Conservation (phyloP, 768 basidiomycete genomes). For the Amanita fuliginea region DNA sequence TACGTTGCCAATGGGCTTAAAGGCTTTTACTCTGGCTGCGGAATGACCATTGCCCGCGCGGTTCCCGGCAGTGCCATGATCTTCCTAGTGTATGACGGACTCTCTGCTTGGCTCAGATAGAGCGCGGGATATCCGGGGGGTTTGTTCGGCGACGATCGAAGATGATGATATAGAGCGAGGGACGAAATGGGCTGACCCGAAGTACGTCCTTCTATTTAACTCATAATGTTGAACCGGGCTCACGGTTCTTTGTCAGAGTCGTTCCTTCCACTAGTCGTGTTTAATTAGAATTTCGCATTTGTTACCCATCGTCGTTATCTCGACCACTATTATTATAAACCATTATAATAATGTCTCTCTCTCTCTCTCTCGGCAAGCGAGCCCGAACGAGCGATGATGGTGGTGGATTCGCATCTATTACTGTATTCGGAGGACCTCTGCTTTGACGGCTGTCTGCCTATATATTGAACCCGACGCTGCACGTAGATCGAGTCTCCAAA, state of each 20-base stretch:
- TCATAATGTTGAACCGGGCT: background rate
- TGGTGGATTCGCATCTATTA: background rate
- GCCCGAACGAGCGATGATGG: background rate
- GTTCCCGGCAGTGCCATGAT: constrained; percentile 89
- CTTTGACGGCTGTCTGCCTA: background rate
- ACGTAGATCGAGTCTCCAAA: no score
- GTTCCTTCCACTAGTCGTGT: background rate
- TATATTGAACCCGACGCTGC: background rate
- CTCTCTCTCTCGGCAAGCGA: background rate
- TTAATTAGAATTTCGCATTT: background rate
- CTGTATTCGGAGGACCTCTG: background rate
- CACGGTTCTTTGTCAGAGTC: background rate
- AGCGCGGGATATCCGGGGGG: background rate
- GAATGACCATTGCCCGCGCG: constrained; percentile 76
- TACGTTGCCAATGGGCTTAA: constrained; percentile 65
- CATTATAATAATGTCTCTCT: background rate
- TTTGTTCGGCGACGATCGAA: background rate
- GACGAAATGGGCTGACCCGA: background rate
- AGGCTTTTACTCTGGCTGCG: constrained; percentile 89
- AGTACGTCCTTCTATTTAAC: background rate
- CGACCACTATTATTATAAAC: background rate
- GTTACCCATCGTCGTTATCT: background rate
- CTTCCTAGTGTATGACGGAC: constrained; percentile 83
- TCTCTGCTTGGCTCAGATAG: constrained; percentile 36
- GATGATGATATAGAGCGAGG: background rate